Evolutionary conservation across 805 yeast species (phyloP).

Genomic region (Saccharomycopsis microspora): DNA sequence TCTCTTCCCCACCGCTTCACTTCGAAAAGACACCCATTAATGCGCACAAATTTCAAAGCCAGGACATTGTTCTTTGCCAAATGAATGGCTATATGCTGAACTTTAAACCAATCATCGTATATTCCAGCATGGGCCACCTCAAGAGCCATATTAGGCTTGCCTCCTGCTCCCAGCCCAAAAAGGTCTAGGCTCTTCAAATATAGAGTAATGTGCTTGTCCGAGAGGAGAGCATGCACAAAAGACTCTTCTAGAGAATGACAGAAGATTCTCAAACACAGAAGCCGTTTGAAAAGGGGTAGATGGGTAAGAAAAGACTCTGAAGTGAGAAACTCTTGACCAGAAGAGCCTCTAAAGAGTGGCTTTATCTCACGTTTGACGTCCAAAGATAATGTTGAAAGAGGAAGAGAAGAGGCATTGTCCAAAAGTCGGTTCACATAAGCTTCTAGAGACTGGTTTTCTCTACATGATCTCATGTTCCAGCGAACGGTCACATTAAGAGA

Average conservation of each 20-base stretch:
- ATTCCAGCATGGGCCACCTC: conserved; percentile 43
- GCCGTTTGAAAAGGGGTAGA: conserved; percentile 17
- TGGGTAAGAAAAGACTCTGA: conserved; percentile 17
- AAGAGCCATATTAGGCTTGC: conserved; percentile 41
- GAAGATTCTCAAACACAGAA: conserved; percentile 32
- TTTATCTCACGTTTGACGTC: conserved; percentile 28
- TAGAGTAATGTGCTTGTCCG: conserved; percentile 13
- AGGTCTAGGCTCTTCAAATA: conserved; percentile 29
- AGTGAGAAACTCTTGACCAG: neutral
- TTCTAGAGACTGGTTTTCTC: conserved; percentile 14
- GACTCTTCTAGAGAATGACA: conserved; percentile 23
- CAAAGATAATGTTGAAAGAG: conserved; percentile 17
- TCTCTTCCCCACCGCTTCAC: conserved; percentile 13
- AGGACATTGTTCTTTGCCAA: conserved; percentile 23
- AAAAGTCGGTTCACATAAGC: conserved; percentile 12
- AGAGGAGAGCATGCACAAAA: conserved; percentile 22
- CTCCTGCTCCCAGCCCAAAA: conserved; percentile 39
- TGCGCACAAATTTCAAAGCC: conserved; percentile 31
- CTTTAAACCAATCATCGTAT: conserved; percentile 45
- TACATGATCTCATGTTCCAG: conserved; percentile 25
- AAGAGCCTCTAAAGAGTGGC: neutral
- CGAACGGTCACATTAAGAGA: conserved; percentile 29
- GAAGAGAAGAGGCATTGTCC: neutral
- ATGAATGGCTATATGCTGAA: conserved; percentile 39
- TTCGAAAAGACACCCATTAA: conserved; percentile 40